phyloP scores from a whole-genome alignment of 2,329 filamentous ascomycete species.

The Nannizziopsis barbatae region DNA sequence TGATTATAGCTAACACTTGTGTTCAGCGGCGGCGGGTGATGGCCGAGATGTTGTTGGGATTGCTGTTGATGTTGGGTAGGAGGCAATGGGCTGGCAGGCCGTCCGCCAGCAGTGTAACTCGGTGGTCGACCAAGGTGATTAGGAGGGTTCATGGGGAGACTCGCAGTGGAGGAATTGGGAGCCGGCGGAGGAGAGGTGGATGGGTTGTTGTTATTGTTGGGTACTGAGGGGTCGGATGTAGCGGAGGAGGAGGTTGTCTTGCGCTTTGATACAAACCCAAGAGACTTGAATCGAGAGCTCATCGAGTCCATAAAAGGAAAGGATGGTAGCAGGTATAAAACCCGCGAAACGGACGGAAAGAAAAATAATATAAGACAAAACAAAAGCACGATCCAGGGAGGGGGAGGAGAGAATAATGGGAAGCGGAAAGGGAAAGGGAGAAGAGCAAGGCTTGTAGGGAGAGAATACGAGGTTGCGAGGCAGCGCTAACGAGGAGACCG shows the following conservation, averaged over 20 bases:
- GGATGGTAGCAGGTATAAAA: constrained; percentile 6
- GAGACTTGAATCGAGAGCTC: constrained; percentile 42
- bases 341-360: constrained; percentile 18
- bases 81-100: constrained; percentile 44
- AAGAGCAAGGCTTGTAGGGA: constrained; percentile 9
- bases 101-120: constrained; percentile 44
- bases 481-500: too few relatives aligned
- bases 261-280: constrained; percentile 40
- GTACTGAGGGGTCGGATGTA: constrained; percentile 22
- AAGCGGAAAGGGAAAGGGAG: constrained; percentile 13
- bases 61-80: constrained; percentile 22
- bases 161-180: constrained; percentile 39
- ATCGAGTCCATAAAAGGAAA: constrained; percentile 37
- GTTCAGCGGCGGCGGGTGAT: constrained; percentile 44
- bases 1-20: constrained; percentile 41
- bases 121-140: constrained; percentile 50
- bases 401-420: constrained; percentile 10
- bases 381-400: constrained; percentile 9
- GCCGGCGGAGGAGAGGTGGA: constrained; percentile 30
- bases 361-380: constrained; percentile 7
- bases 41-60: constrained; percentile 19
- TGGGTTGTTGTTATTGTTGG: constrained; percentile 23
- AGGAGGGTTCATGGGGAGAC: constrained; percentile 46
- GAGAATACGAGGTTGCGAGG: constrained; percentile 9
- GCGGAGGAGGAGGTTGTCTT: constrained; percentile 37